Percentiles rank a stretch among this genome's conserved stretches.
phyloP scores from a whole-genome alignment of 495 filamentous ascomycete species.

The Penicillium roqueforti region DNA sequence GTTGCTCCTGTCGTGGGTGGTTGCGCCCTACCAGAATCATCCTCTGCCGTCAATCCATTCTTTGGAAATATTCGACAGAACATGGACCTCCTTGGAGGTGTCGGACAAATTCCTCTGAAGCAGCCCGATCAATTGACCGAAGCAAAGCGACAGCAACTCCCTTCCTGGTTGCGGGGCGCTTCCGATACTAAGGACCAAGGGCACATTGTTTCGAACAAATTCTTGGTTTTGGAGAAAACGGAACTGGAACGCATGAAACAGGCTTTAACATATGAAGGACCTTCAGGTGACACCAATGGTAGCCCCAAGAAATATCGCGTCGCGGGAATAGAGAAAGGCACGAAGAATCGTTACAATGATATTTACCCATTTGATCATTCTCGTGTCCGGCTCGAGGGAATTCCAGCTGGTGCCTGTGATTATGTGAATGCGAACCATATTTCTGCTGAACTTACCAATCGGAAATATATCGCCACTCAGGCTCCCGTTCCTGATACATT shows the following conservation, averaged over 20 bases:
- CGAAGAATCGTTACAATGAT: constrained; percentile 95
- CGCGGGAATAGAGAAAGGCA: constrained; percentile 90
- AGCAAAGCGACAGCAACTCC: constrained; percentile 48
- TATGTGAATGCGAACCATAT: constrained; percentile 95
- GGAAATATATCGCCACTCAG: constrained; percentile 92
- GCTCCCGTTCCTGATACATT: constrained; percentile 92
- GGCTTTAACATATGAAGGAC: constrained; percentile 65
- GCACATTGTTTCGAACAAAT: constrained; percentile 75
- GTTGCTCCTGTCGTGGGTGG: constrained; percentile 80
- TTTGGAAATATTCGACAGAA: constrained; percentile 96
- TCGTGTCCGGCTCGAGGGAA: constrained; percentile 71
- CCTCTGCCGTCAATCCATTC: constrained; percentile 75
- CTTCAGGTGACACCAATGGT: constrained; percentile 42
- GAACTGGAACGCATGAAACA: constrained; percentile 91
- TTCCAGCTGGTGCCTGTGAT: constrained; percentile 72
- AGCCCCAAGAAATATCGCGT: constrained; percentile 49
- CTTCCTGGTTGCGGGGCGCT: constrained; percentile 71
- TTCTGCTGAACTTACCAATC: constrained; percentile 70
- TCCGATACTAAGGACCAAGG: constrained; percentile 65
- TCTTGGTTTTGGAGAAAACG: constrained; percentile 74
- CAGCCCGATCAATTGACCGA: constrained; percentile 56
- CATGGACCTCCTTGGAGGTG: constrained; percentile 90
- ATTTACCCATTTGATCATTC: constrained; percentile 97
- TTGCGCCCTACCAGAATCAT: constrained; percentile 70
- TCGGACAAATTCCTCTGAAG: constrained; percentile 80